Evolutionary conservation across 1,284 basidiomycete genomes (phyloP), one percentile per base, ranked within the genome.

Genomic region (Entoloma clypeatum): DNA sequence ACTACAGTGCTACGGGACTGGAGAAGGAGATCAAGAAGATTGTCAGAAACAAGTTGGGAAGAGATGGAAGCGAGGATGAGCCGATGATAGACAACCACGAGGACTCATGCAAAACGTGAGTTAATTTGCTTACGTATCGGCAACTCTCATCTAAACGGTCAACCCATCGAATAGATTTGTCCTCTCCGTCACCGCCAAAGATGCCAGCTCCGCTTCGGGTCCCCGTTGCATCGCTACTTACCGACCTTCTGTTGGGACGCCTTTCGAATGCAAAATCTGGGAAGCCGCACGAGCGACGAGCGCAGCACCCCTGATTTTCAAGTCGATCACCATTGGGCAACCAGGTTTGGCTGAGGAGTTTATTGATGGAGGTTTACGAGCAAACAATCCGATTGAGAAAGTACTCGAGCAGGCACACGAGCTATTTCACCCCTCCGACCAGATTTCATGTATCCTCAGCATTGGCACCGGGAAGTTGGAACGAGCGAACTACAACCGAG

Each of bases 21-120:
- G 28, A 30, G 28, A 30, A 30, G 14, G 28, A 30, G 28, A 7
- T 30, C 18, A 13, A 30, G 28, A 30, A 30, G 28, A 30, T 30
- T 30, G 28, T 30, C 4, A 13, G 18, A 17, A 30, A 30, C 18
- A 30, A 30, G 8, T 30, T 30, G 28, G 18, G 18, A 13, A 17
- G 18, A 30, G 28, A 30, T 13, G 10, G 28, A 30, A 5, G 28
- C 14, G 28, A 13, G 11, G 28, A 30, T 30, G 14, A 13, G 11
- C 10, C 9, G 5, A 13, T 30, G 11, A 14, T 30, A 17, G 28
- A 30, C 18, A 14, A 5, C 28, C 28, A 8, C 18, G 28, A 30
- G 28, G 28, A 30, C 18, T 13, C 28, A 30, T 30, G 28, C 9
- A 30, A 30, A 30, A 30, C 8, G 10, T 30, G 28, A 30, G 28